A percentile compares a stretch with the other conserved stretches of the same genome.
These are phyloP conservation scores for Prunus mira DNA, from an alignment of 306 rosid genomes.

Conservation along the genomic window DNA sequence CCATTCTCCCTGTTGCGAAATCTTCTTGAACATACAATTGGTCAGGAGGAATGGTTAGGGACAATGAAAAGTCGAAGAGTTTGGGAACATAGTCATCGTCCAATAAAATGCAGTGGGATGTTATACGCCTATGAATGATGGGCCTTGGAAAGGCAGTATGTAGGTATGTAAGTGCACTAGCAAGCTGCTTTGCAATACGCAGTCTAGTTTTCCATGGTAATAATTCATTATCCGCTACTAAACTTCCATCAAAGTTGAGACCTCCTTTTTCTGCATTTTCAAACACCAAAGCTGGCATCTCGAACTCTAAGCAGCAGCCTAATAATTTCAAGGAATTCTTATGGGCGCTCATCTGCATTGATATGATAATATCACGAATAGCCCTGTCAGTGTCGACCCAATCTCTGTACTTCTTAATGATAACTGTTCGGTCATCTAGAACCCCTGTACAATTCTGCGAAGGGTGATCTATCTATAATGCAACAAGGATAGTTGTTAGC, in stretches of 20 bases:
- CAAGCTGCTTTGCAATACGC: background rate
- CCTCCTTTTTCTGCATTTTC: background rate
- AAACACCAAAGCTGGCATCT: background rate
- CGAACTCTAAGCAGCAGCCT: constrained; percentile 7
- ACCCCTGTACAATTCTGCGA: background rate
- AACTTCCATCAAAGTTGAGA: background rate
- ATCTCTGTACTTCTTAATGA: background rate
- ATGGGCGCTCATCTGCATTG: background rate
- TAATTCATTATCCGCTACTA: background rate
- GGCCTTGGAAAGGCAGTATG: background rate
- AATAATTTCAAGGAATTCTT: background rate
- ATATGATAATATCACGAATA: background rate
- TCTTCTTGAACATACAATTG: no score
- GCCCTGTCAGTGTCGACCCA: background rate
- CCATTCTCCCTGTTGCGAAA: fast-evolving
- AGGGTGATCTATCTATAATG: no score
- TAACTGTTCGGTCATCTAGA: background rate
- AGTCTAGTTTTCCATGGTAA: background rate
- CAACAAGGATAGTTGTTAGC: background rate
- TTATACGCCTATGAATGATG: background rate
- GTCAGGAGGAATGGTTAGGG: background rate
- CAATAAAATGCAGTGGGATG: background rate
- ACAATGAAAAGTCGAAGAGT: background rate
- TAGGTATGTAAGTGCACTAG: background rate
- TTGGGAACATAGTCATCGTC: background rate